Evolutionary conservation across 352 stramenopile genomes (phyloP).

Genomic region (Globisporangium paddicum): DNA sequence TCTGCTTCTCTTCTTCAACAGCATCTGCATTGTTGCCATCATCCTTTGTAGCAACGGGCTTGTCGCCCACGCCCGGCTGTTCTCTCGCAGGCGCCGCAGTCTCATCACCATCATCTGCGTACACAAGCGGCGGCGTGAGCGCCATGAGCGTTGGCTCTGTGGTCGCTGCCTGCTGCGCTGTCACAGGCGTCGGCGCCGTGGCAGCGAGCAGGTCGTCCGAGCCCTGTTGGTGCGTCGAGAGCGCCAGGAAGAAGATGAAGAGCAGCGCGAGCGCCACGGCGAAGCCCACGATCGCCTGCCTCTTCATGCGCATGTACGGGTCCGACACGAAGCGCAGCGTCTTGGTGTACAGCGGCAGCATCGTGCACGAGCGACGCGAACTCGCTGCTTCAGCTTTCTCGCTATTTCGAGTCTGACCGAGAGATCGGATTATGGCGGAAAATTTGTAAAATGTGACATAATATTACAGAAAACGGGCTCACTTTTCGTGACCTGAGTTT

Average conservation of each 20-base stretch:
- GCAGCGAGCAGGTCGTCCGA: background rate
- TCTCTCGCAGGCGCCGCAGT: background rate
- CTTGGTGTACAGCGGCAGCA: constrained; percentile 64
- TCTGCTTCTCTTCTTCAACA: background rate
- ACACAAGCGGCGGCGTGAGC: constrained; percentile 1
- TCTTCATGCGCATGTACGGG: constrained; percentile 60
- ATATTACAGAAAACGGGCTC: too few relatives aligned
- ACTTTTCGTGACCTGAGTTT: too few relatives aligned
- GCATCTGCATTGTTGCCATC: constrained; percentile 13
- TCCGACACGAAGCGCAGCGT: constrained; percentile 53
- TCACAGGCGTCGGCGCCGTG: background rate
- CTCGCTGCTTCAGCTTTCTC: background rate
- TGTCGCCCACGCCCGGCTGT: background rate
- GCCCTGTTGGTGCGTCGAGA: constrained; percentile 20
- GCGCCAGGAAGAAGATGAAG: constrained; percentile 41
- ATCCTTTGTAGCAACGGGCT: constrained; percentile 1
- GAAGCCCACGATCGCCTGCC: constrained; percentile 28
- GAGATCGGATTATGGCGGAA: background rate
- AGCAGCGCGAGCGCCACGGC: constrained; percentile 47
- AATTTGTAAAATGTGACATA: too few relatives aligned
- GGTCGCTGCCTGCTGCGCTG: background rate
- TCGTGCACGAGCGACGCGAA: background rate
- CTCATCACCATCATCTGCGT: background rate
- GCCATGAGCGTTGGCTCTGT: background rate
- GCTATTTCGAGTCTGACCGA: background rate